Base-by-base conservation (phyloP, 257 asterid genomes). In the Mitragyna speciosa region DNA sequence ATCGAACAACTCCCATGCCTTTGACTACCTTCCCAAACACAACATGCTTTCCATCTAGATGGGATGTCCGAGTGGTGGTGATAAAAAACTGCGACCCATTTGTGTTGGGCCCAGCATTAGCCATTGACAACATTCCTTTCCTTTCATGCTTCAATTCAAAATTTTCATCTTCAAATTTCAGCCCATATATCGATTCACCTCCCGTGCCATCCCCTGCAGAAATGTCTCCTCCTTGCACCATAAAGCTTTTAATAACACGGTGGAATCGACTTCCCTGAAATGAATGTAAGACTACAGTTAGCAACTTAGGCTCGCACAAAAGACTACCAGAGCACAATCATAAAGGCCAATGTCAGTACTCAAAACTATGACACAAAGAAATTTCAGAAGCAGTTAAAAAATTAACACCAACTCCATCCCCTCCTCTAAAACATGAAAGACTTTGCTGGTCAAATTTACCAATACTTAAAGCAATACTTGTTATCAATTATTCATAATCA, bases 171-270 rank as follows among this genome's bases (percentile, higher is more conserved):
- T 93, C 98, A 80, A 95, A 95, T 80, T 90, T 93, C 75, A 84
- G 86, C 76, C 98, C 98, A 41, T 95, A 95, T 15, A 95, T 95
- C 51, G 98, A 95, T 83, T 95, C 98, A 69, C 98, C 98, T 33
- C 98, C 98, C 47, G 95, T 88, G 54, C 98, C 98, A 89, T 95
- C 92, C 31, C 94, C 97, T 78, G 97, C 93, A 84, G 98, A 85
- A 33, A 93, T 90, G 79, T 95, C 98, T 72, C 98, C 98, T 74
- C 98, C 98, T 93, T 95, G 98, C 80, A 89, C 88, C 98, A 95
- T 95, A 86, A 95, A 95, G 84, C 97, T 83, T 87, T 92, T 91
- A 84, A 95, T 89, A 81, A 95, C 92, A 78, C 98, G 97, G 88
- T 95, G 98, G 80, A 95, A 93, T 73, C 86, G 39, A 82, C 88